Percentiles rank a stretch among this genome's conserved stretches.
Evolutionary conservation across 2,329 filamentous ascomycete genomes (phyloP).

Genomic region (Tricladium varicosporioides): DNA sequence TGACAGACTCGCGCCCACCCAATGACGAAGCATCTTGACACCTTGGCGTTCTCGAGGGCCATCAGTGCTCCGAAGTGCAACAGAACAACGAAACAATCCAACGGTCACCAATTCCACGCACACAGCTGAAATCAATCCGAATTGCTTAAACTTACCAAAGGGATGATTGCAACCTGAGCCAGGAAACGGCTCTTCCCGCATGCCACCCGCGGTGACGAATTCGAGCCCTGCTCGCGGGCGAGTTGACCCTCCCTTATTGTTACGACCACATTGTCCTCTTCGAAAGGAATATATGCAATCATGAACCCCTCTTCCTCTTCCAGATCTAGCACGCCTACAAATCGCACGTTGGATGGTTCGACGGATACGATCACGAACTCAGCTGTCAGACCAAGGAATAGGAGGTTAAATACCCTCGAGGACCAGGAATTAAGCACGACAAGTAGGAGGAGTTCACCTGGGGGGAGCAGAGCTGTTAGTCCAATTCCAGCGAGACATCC

Average conservation of each 20-base stretch:
- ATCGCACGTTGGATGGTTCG: constrained; percentile 2
- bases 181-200: too few relatives aligned
- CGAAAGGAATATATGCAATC: constrained; percentile 2
- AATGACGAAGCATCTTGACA: too few relatives aligned
- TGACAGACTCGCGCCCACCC: too few relatives aligned
- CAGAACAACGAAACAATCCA: too few relatives aligned
- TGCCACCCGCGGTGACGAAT: too few relatives aligned
- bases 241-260: background rate
- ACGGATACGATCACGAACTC: constrained; percentile 9
- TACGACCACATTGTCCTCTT: background rate
- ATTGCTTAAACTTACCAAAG: too few relatives aligned
- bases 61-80: too few relatives aligned
- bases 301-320: constrained; percentile 14
- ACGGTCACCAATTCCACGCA: too few relatives aligned
- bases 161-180: too few relatives aligned
- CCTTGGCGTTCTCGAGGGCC: too few relatives aligned
- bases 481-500: constrained; percentile 47
- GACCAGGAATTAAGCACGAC: constrained; percentile 32
- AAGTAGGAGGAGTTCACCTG: constrained; percentile 34
- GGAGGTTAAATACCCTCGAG: constrained; percentile 26
- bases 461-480: constrained; percentile 45
- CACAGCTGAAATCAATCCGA: too few relatives aligned
- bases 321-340: constrained; percentile 8
- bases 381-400: constrained; percentile 31
- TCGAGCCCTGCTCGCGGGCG: constrained; percentile 6